Conservation (phyloP, 345 rosid genomes). For the Linum lewisii region DNA sequence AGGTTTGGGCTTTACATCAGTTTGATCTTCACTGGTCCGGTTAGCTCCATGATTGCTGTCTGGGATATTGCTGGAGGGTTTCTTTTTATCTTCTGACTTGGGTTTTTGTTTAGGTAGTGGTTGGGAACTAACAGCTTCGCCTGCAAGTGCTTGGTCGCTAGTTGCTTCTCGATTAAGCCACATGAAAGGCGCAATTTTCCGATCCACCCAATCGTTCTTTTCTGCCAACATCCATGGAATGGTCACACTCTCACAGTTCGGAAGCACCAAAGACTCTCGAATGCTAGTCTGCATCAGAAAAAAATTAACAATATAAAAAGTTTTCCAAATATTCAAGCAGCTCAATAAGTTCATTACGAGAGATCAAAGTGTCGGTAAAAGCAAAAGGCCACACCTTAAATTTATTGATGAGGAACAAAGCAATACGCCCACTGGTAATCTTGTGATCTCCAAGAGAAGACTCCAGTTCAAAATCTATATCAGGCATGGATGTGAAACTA, state of each 20-base stretch:
- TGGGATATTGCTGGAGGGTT: slow-evolving; percentile 17
- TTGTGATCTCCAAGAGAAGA: slow-evolving; percentile 85
- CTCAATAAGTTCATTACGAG: no score
- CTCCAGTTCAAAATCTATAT: slow-evolving; percentile 62
- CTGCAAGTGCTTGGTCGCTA: slow-evolving; percentile 22
- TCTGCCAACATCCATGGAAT: slow-evolving; percentile 89
- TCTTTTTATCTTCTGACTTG: slow-evolving; percentile 20
- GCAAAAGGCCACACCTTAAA: slow-evolving; percentile 57
- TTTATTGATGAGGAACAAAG: slow-evolving; percentile 54
- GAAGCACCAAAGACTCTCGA: slow-evolving; percentile 74
- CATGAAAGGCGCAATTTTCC: slow-evolving; percentile 68
- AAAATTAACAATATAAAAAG: slow-evolving; percentile 2
- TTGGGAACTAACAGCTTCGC: slow-evolving; percentile 19
- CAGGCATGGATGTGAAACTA: slow-evolving; percentile 87
- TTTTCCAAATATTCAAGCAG: no score
- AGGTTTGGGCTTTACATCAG: slow-evolving; percentile 11
- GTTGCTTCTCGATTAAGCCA: slow-evolving; percentile 68
- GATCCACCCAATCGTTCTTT: slow-evolving; percentile 78
- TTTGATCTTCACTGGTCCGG: slow-evolving; percentile 19
- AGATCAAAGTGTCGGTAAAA: background rate
- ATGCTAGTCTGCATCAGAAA: slow-evolving; percentile 44
- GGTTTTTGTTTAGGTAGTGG: slow-evolving; percentile 29
- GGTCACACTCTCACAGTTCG: slow-evolving; percentile 68
- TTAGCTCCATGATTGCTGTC: slow-evolving; percentile 29
- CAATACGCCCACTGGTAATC: slow-evolving; percentile 57